Evolutionary conservation across 768 basidiomycete species (phyloP).

Genomic region (Leccinum aurantiacum): DNA sequence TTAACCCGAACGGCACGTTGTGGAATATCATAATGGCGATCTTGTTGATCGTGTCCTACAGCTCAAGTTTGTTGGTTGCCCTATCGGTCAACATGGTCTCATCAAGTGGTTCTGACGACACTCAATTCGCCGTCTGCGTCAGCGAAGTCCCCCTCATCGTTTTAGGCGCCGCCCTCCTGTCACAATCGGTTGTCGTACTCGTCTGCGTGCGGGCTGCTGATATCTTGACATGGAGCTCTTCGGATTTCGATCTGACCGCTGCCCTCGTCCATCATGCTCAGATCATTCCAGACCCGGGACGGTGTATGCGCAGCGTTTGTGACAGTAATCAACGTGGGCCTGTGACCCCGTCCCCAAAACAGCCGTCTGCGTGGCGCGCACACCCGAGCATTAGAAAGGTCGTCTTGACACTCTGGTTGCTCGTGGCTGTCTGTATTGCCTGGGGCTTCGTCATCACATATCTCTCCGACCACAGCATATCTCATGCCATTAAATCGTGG

Average conservation of each 20-base stretch:
- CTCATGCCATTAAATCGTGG: slow-evolving; percentile 16
- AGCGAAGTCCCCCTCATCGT: slow-evolving; percentile 29
- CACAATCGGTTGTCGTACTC: slow-evolving; percentile 28
- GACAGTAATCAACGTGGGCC: slow-evolving; percentile 12
- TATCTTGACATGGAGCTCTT: slow-evolving; percentile 35
- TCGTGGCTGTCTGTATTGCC: slow-evolving; percentile 18
- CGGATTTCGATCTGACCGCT: slow-evolving; percentile 30
- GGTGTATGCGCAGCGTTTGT: slow-evolving; percentile 29
- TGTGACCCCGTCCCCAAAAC: slow-evolving; percentile 12
- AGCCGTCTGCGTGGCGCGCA: slow-evolving; percentile 31
- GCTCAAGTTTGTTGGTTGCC: no score
- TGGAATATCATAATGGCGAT: no score
- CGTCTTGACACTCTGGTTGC: slow-evolving; percentile 23
- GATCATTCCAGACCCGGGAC: slow-evolving; percentile 18
- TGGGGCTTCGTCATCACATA: slow-evolving; percentile 23
- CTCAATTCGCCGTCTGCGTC: slow-evolving; percentile 17
- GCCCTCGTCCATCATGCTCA: slow-evolving; percentile 30
- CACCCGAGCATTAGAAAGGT: slow-evolving; percentile 27
- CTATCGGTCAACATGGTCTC: no score
- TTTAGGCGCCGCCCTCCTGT: slow-evolving; percentile 24
- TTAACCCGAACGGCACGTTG: no score
- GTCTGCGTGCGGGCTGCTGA: slow-evolving; percentile 17
- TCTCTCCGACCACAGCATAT: slow-evolving; percentile 10
- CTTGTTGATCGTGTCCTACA: no score
- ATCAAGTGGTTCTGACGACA: no score